A percentile compares a stretch with the other conserved stretches of the same genome.
These are phyloP conservation scores for Ustilago esculenta DNA, from an alignment of 1,284 basidiomycete species.

Conservation along the genomic window DNA sequence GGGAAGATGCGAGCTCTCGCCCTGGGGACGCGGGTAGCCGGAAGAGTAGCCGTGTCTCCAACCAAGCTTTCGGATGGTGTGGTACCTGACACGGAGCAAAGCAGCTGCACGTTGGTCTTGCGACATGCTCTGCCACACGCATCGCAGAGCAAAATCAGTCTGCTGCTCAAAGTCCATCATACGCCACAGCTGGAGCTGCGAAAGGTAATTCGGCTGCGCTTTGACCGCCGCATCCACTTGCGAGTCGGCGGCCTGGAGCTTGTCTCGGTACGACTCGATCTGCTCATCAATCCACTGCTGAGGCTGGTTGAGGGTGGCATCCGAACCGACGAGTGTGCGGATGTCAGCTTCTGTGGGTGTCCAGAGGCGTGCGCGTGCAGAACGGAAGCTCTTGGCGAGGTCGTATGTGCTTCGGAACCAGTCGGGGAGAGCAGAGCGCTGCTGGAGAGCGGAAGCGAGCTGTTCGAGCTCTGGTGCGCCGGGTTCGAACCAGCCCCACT, in stretches of 20 bases:
- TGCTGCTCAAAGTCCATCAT: conserved; percentile 45
- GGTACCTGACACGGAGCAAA: conserved; percentile 40
- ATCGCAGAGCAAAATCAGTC: conserved; percentile 40
- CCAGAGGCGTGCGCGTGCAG: conserved; percentile 50
- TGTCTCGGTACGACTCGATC: conserved; percentile 16
- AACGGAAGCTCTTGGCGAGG: conserved; percentile 35
- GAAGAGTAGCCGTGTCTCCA: conserved; percentile 64
- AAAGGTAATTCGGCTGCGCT: background rate
- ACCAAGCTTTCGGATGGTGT: conserved; percentile 56
- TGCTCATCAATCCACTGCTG: conserved; percentile 20
- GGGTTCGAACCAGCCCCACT: conserved; percentile 37
- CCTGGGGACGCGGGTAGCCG: conserved; percentile 51
- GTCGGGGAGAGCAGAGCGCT: background rate
- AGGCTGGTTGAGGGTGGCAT: conserved; percentile 15
- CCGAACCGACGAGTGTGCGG: conserved; percentile 1
- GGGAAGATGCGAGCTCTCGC: conserved; percentile 22
- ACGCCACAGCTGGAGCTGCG: conserved; percentile 20
- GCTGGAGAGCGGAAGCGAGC: background rate
- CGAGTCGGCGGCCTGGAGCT: conserved; percentile 1
- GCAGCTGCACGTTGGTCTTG: conserved; percentile 28
- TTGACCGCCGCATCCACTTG: conserved; percentile 1
- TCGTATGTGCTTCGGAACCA: conserved; percentile 28
- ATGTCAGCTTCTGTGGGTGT: conserved; percentile 17
- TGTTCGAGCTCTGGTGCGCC: background rate
- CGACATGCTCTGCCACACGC: conserved; percentile 38